Base-by-base conservation (phyloP, 1,139 yeast species). In the Suhomyces kunorum region DNA sequence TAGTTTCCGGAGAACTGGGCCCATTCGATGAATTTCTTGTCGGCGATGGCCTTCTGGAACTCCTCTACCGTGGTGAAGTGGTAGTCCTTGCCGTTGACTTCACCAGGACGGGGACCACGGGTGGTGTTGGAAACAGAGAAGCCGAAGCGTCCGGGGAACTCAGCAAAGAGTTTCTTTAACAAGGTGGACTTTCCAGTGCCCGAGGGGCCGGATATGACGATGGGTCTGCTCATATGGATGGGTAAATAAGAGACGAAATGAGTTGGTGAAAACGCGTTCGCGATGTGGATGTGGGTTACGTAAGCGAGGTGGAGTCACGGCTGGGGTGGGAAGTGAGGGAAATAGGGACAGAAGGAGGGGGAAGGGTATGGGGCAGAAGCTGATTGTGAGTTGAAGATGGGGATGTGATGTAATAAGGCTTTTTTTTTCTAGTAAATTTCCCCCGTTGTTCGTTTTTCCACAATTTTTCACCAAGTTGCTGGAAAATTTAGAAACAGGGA, bases 1-100 rank as follows among this genome's bases (percentile, higher is more conserved):
- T 85, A 89, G 75, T 94, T 92, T 36, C 98, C 98, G 8, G 96
- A 87, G 61, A 92, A 92, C 66, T 88, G 94, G 8, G 99, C 98
- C 95, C 96, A 88, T 67, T 92, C 99, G 55, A 92, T 83, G 67
- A 92, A 94, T 49, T 83, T 86, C 37, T 79, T 71, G 30, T 80
- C 80, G 9, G 74, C 83, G 50, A 92, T 87, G 63, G 87, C 74
- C 51, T 73, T 61, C 66, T 87, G 76, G 78, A 92, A 92, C 45
- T 79, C 79, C 12, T 86, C 94, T 39, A 84, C 89, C 17, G 85
- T 76, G 43, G 78, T 77, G 63, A 92, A 92, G 67, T 90, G 82
- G 74, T 92, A 92, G 63, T 94, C 96, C 54, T 78, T 78, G 46
- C 96, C 98, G 59, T 89, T 74, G 33, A 73, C 77, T 70, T 92